A percentile compares a stretch with the other conserved stretches of the same genome.
Evolutionary conservation across 495 filamentous ascomycete genomes (phyloP).

Genomic region (Peziza echinospora): DNA sequence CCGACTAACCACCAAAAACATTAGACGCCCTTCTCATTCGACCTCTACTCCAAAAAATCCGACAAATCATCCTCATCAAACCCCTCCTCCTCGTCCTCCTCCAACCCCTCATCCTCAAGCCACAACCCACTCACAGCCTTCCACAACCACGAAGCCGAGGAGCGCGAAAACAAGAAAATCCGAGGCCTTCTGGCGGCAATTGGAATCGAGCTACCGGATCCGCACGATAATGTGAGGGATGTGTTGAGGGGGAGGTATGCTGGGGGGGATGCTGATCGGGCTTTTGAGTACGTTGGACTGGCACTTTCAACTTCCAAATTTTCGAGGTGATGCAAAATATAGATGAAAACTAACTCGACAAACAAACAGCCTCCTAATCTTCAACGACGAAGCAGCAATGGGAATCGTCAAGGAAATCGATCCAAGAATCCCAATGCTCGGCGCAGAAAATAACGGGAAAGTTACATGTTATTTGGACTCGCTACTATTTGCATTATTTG

Average conservation of each 20-base stretch:
- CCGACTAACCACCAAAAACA: no score
- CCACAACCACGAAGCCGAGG: no score
- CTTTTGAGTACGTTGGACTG: conserved; percentile 31
- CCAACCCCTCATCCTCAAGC: no score
- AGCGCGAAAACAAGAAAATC: neutral
- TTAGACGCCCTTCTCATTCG: no score
- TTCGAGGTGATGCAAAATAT: neutral
- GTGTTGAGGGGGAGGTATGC: conserved; percentile 43
- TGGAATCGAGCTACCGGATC: neutral
- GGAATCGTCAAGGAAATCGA: conserved; percentile 59
- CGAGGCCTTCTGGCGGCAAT: neutral
- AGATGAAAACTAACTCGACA: no score
- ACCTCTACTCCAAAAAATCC: no score
- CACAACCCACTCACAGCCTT: no score
- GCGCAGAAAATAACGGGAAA: conserved; percentile 63
- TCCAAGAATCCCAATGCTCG: conserved; percentile 46
- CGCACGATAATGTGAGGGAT: conserved; percentile 45
- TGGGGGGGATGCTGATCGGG: conserved; percentile 47
- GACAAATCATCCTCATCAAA: no score
- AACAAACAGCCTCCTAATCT: conserved; percentile 29
- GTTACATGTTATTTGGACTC: conserved; percentile 87
- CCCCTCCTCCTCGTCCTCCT: no score
- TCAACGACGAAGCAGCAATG: conserved; percentile 58
- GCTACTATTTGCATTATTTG: conserved; percentile 93
- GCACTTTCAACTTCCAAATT: neutral